Evolutionary conservation across 2,329 filamentous ascomycete species (phyloP), one percentile per base, ranked within the genome.

Genomic region (Leptographium wingfieldii): DNA sequence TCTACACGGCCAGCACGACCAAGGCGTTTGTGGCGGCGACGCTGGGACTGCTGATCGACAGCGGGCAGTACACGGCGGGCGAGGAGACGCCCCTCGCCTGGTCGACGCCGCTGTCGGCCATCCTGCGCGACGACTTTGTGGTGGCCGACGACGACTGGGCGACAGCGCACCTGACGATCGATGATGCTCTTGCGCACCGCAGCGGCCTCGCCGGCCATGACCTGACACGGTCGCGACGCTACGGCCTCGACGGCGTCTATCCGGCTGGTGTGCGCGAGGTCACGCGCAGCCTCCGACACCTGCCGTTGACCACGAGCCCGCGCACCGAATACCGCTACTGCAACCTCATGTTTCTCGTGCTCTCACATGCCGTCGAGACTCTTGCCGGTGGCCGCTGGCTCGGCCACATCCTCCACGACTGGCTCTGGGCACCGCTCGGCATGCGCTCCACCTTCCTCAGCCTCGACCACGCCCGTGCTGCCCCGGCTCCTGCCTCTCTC

Each of bases 1-100:
- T 80, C 69, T 80, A 79, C 65, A 71, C 72, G 54, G 80, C 76
- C 27, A 80, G 77, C 66, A 80, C 75, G 3, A 80, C 79, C 55
- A 84, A 83, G 67, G 76, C 73, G 5, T 76, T 80, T 65, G 80
- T 78, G 2, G 76, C 78, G 5, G 76, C 78, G 1, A 68, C 73
- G 2, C 67, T 85, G 3, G 72, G 76, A 1, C 68, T 77, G 0
- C 71, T 82, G 12, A 73, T 82, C 9, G 71, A 73, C 29, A 71
- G 16, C n/a, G 46, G 22, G 14, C 19, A 2, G 9, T 5, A 22
- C 3, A 19, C 5, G 16, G 14, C 3, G 16, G n/a, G 33, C 22
- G 22, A 22, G 22, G 22, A 22, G 22, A 22, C 22, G 22, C 22
- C 9, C 62, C 65, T 80, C 0, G 67, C 72, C 64, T 82, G 77